Base-by-base conservation (phyloP, 208 protist species). In the Trypanosoma rangeli region DNA sequence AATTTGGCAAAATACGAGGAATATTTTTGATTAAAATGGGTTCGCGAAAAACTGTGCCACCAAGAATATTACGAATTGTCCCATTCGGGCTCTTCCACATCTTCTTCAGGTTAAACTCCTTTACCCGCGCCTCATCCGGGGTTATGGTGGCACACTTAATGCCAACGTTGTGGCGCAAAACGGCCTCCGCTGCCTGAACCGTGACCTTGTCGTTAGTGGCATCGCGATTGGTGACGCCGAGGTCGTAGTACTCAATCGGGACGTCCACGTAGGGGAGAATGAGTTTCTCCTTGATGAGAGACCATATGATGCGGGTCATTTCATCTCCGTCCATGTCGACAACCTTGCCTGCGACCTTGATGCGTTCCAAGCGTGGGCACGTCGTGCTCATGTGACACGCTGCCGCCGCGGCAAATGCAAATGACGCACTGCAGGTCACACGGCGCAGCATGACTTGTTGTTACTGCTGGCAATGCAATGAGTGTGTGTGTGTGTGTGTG, bases 61-160 rank as follows among this genome's bases (percentile, higher is more conserved):
- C 83, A n/a, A 99, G 85, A 76, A 99, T 99, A 86, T 99, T 99
- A 60, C 98, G 93, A 79, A 99, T 99, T 5, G 98, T 99, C 15
- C 98, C 98, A 77, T 99, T 99, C 20, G 98, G 98, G 61, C 92
- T 98, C 78, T 98, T 98, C 97, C 97, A 99, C 97, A 99, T 99
- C 82, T 99, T 92, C 73, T 98, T 98, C 10, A 99, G 84, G 20
- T 90, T 86, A 78, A 98, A 99, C 82, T 99, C 97, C 81, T 97
- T 85, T 50, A 99, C 98, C 52, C 98, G 88, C 13, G 82, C 91
- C 87, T 99, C 97, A 71, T 99, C 97, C 39, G 98, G 97, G 37
- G 98, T 99, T 75, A 99, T 99, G 37, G 98, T 99, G 52, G 98
- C 98, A 75, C 98, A 99, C 81, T 99, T 99, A 75, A 99, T 98